Base-by-base conservation (phyloP, 2,329 filamentous ascomycete genomes). In the Xylaria digitata region DNA sequence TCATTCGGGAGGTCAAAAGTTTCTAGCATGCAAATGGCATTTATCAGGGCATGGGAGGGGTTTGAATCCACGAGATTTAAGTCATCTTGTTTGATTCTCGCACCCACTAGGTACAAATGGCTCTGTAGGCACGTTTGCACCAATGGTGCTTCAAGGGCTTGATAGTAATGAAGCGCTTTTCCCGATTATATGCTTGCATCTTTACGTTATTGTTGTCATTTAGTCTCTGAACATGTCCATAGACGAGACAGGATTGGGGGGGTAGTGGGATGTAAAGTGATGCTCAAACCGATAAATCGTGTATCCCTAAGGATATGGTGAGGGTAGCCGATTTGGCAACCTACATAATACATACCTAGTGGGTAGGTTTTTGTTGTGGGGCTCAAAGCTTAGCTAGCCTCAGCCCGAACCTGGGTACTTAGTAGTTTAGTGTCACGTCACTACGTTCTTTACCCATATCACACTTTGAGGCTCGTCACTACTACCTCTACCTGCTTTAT, bases 1-100 rank as follows among this genome's bases (percentile, higher is more conserved):
- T 70, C 67, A 56, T 59, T 40, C 17, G 46, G 55, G 11, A 58
- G 45, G 15, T 67, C 69, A 70, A 63, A 63, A 66, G 66, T 67
- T 64, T 69, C 40, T 68, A 67, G 65, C 71, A 74, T 70, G 72
- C 68, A 70, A 66, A 71, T 6, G 56, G 66, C 49, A 65, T 63
- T 60, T 42, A 43, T 43, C 56, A 53, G 34, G 34, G 57, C 59
- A 63, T 63, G 34, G 34, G 56, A 30, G 21, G 32, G 58, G 54
- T 69, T 61, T 54, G 62, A 49, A 56, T 56, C 52, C 55, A 59
- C 26, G 45, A 59, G 45, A 57, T 52, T 45, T 52, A 52, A 61
- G 43, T 59, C 59, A 32, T 56, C 9, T 26, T 13, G 60, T 58
- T 56, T 55, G 60, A 52, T 63, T 62, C 53, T 53, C 23, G 34